phyloP scores from a whole-genome alignment of 2,329 filamentous ascomycete species.

The Aschersonia sp. region DNA sequence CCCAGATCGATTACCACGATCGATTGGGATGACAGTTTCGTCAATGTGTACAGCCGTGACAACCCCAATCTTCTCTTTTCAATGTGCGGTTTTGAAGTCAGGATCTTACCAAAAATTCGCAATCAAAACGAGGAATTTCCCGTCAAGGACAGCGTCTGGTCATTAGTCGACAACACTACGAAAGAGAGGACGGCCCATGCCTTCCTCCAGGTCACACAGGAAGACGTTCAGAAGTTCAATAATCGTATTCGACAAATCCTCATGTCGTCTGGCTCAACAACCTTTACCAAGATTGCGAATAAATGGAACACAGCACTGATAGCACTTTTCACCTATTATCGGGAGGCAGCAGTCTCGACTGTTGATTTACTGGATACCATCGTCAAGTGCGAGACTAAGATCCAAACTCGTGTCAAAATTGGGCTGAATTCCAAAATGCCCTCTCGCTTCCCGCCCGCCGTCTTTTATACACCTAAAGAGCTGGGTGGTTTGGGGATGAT shows the following conservation, averaged over 20 bases:
- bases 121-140: constrained; percentile 95
- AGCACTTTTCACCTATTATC: constrained; percentile 95
- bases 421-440: constrained; percentile 99
- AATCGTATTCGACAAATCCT: constrained; percentile 96
- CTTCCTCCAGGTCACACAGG: constrained; percentile 93
- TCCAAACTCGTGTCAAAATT: constrained; percentile 97
- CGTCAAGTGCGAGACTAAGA: constrained; percentile 99
- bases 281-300: constrained; percentile 98
- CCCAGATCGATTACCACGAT: constrained; percentile 93
- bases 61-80: constrained; percentile 95
- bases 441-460: constrained; percentile 90
- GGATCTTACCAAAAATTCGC: constrained; percentile 85
- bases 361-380: constrained; percentile 91
- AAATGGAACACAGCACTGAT: constrained; percentile 99
- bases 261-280: constrained; percentile 98
- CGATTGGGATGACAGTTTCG: constrained; percentile 98
- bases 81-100: constrained; percentile 96
- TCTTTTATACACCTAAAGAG: constrained; percentile 98
- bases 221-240: constrained; percentile 98
- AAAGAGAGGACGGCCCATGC: constrained; percentile 96
- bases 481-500: constrained; percentile 97
- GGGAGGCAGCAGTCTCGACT: constrained; percentile 91
- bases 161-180: constrained; percentile 84
- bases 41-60: constrained; percentile 93
- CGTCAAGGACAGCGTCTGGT: constrained; percentile 97